Evolutionary conservation across 2,329 filamentous ascomycete species (phyloP), one percentile per base, ranked within the genome.

Genomic region (Paracoccidioides brasiliensis): DNA sequence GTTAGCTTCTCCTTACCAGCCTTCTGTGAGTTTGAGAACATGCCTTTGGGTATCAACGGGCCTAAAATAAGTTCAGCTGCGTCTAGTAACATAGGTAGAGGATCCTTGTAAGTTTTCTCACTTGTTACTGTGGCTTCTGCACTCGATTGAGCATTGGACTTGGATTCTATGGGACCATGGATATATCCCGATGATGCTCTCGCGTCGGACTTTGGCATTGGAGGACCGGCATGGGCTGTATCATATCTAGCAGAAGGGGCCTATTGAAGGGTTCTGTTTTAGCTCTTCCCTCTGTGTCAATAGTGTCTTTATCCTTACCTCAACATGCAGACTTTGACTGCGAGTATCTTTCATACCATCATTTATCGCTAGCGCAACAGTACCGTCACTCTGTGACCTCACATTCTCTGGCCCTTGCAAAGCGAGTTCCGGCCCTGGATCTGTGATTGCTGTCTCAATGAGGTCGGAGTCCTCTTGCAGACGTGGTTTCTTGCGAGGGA

Each of bases 31-130:
- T 32, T 37, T 10, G 22, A 42, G 22, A 37, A 52, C 28, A 52
- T 52, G 37, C 38, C 49, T 41, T 32, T 52, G 37, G 49, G 37
- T 52, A 52, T 52, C 35, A 52, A 33, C 30, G 49, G 49, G 37
- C 37, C 49, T 42, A 52, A 52, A 41, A 52, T 52, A 12, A 52
- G 12, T 22, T 52, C 49, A n/a, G 49, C 49, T 9, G 49, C 49
- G 41, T 14, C 30, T 15, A 52, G 49, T 14, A 52, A 28, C 37
- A 52, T 32, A 14, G 42, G 49, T 8, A 52, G 49, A 8, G 49
- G 49, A 14, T 52, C 49, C 1, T 42, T 15, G 37, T 14, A n/a
- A n/a, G 10, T 41, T 12, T 44, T 15, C 42, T 38, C 12, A 32
- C 32, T 33, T 10, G 9, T 49, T 14, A 15, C 14, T 37, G 46